Evolutionary conservation across 164 flowering plant genomes (phyloP).

Genomic region (Euptelea pleiosperma): DNA sequence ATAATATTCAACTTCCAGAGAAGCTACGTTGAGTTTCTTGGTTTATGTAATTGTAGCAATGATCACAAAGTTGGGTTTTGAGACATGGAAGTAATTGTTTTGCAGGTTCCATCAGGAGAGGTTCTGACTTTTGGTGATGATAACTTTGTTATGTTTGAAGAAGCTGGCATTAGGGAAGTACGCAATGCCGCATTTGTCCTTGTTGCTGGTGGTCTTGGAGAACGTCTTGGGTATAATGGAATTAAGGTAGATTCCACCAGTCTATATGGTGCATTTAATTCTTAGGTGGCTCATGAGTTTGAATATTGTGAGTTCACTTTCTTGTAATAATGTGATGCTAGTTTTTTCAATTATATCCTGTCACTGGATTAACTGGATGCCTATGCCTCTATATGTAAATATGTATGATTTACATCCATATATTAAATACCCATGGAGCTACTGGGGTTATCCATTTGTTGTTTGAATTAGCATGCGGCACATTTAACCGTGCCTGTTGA

Average conservation of each 20-base stretch:
- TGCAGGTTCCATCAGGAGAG: conserved; percentile 96
- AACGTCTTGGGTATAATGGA: conserved; percentile 97
- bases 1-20: too few species aligned
- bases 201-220: conserved; percentile 99
- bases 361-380: neutral
- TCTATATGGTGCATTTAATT: neutral
- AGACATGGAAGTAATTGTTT: neutral
- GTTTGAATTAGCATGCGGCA: neutral
- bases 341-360: neutral
- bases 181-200: conserved; percentile 90
- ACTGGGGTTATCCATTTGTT: too few species aligned
- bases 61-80: neutral
- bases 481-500: conserved; percentile 3
- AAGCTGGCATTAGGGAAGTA: conserved; percentile 71
- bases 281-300: neutral
- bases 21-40: too few species aligned
- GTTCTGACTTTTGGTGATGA: conserved; percentile 68
- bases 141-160: conserved; percentile 66
- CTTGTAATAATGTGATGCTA: neutral
- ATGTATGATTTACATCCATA: neutral
- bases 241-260: conserved; percentile 61
- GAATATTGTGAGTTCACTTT: neutral
- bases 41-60: too few species aligned
- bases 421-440: too few species aligned
- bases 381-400: neutral